Evolutionary conservation across 2,329 filamentous ascomycete species (phyloP).

Genomic region (Sporothrix brasiliensis): DNA sequence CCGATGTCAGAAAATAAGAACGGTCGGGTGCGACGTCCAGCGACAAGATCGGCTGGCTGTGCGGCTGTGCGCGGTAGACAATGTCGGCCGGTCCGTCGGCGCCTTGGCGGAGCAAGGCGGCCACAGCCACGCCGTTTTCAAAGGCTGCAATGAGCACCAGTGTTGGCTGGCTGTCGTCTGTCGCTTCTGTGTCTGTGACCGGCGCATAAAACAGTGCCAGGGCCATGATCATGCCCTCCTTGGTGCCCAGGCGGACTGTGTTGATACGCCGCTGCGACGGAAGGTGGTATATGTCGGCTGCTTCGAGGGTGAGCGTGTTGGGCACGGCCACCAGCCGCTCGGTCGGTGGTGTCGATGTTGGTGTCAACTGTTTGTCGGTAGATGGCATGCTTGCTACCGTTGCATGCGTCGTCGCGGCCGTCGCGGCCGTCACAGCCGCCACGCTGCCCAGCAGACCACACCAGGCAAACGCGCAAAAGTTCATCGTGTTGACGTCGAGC

Average conservation of each 20-base stretch:
- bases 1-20: conserved; percentile 73
- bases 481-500: conserved; percentile 86
- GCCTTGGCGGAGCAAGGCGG: conserved; percentile 57
- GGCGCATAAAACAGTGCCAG: conserved; percentile 60
- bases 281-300: conserved; percentile 81
- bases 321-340: conserved; percentile 71
- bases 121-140: conserved; percentile 77
- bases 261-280: conserved; percentile 73
- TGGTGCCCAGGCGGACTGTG: conserved; percentile 53
- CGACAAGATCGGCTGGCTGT: conserved; percentile 81
- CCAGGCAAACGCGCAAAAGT: conserved; percentile 84
- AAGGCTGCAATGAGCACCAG: conserved; percentile 73
- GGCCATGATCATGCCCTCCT: conserved; percentile 87
- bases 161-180: conserved; percentile 32
- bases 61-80: conserved; percentile 67
- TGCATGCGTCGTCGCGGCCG: conserved; percentile 33
- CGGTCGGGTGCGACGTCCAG: conserved; percentile 58
- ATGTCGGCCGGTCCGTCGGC: conserved; percentile 48
- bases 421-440: not conserved
- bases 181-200: conserved; percentile 41
- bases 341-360: not conserved
- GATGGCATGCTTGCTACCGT: conserved; percentile 35
- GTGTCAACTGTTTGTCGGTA: not conserved
- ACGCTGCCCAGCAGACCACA: conserved; percentile 44
- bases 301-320: conserved; percentile 72